phyloP scores from a whole-genome alignment of 1,139 yeast genomes.

The Geotrichum reessii region DNA sequence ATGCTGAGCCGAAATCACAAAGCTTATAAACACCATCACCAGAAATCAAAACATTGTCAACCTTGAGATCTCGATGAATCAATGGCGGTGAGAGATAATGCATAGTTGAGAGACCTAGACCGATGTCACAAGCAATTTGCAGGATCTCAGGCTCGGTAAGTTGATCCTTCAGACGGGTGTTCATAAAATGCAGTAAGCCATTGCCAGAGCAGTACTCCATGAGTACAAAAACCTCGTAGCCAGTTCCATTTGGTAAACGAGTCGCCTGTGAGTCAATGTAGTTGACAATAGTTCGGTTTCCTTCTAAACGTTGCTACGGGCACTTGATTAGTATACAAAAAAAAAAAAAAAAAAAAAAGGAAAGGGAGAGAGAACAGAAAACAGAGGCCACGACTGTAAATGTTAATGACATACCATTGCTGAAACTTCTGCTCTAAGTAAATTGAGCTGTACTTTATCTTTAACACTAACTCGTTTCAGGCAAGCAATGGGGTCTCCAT shows the following conservation, averaged over 20 bases:
- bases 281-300: conserved; percentile 72
- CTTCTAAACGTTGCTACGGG: conserved; percentile 55
- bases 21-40: conserved; percentile 67
- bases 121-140: conserved; percentile 74
- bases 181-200: conserved; percentile 91
- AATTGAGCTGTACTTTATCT: conserved; percentile 61
- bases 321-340: background rate
- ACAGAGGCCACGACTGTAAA: background rate
- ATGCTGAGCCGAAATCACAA: conserved; percentile 93
- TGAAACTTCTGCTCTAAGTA: conserved; percentile 70
- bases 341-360: background rate
- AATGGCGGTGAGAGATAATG: conserved; percentile 77
- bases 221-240: conserved; percentile 80
- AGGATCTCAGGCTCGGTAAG: conserved; percentile 77
- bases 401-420: conserved; percentile 47
- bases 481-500: conserved; percentile 43
- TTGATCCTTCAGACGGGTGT: conserved; percentile 75
- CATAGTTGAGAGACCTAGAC: conserved; percentile 81
- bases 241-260: conserved; percentile 45
- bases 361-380: background rate
- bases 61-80: conserved; percentile 89
- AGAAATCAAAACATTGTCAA: conserved; percentile 86
- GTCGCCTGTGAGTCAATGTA: conserved; percentile 95
- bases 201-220: conserved; percentile 87
- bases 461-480: conserved; percentile 73